phyloP scores from a whole-genome alignment of 78 protist genomes.

The Cyanophora paradoxa region DNA sequence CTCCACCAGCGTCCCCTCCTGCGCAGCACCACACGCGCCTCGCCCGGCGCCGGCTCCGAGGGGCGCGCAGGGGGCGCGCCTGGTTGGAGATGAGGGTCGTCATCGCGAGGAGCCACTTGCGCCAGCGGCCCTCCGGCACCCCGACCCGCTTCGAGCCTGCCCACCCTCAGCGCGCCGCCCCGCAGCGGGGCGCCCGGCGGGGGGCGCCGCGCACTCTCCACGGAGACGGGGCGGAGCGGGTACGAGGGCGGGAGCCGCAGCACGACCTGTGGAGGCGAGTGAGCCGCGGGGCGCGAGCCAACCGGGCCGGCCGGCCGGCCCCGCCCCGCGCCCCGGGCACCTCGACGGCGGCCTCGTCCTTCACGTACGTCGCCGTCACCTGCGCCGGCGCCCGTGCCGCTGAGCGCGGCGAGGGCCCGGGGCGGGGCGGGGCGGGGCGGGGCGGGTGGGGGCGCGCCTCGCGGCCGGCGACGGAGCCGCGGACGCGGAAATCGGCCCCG shows the following conservation, averaged over 20 bases:
- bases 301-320: background rate
- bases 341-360: background rate
- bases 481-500: no score
- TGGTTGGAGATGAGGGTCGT: conserved; percentile 43
- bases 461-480: no score
- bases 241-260: conserved; percentile 18
- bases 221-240: conserved; percentile 38
- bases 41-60: no score
- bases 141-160: conserved; percentile 37
- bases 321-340: conserved; percentile 13
- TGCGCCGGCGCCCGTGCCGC: no score
- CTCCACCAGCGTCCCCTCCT: conserved; percentile 56
- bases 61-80: no score
- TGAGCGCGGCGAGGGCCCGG: no score
- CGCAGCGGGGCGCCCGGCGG: no score
- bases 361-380: no score
- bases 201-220: conserved; percentile 16
- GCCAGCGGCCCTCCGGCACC: conserved; percentile 52
- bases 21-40: no score
- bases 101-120: conserved; percentile 60
- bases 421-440: no score
- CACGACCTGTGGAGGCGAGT: background rate
- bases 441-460: no score
- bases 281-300: background rate
- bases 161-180: no score